A percentile compares a stretch with the other conserved stretches of the same genome.
Conservation (phyloP, 2,329 filamentous ascomycete species). For the Biscogniauxia mediterranea region DNA sequence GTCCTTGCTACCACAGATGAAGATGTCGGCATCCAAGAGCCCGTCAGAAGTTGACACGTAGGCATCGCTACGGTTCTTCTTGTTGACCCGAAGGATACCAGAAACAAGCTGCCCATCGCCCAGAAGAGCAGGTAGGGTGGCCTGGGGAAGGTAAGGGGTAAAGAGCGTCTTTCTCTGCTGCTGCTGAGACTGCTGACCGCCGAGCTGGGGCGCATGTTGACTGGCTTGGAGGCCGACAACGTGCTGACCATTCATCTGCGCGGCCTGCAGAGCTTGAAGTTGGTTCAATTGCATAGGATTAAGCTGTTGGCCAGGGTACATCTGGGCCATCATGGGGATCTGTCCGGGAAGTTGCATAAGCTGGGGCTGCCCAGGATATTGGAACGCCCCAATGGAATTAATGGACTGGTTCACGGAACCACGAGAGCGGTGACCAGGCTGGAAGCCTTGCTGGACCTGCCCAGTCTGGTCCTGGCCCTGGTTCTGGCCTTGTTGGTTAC, state of each 20-base stretch:
- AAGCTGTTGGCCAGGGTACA: slow-evolving; percentile 82
- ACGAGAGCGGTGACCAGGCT: slow-evolving; percentile 85
- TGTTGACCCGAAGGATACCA: slow-evolving; percentile 96
- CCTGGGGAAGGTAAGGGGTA: slow-evolving; percentile 95
- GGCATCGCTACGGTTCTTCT: slow-evolving; percentile 98
- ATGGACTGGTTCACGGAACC: slow-evolving; percentile 85
- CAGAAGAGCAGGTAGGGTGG: slow-evolving; percentile 85
- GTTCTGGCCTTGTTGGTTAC: slow-evolving; percentile 64
- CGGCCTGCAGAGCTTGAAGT: slow-evolving; percentile 87
- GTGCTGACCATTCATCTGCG: slow-evolving; percentile 75
- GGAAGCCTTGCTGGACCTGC: slow-evolving; percentile 69
- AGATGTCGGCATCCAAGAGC: slow-evolving; percentile 91
- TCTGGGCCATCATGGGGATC: slow-evolving; percentile 74
- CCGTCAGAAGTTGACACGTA: slow-evolving; percentile 93
- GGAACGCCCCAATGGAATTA: slow-evolving; percentile 79
- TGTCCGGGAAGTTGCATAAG: slow-evolving; percentile 83
- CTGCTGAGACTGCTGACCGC: slow-evolving; percentile 69
- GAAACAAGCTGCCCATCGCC: slow-evolving; percentile 92
- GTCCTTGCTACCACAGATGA: slow-evolving; percentile 99
- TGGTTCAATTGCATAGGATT: slow-evolving; percentile 87
- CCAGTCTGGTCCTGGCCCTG: slow-evolving; percentile 63
- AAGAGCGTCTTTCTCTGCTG: slow-evolving; percentile 98
- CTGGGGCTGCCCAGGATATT: slow-evolving; percentile 84
- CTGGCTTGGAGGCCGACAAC: slow-evolving; percentile 66
- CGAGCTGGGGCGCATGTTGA: slow-evolving; percentile 69